Conservation (phyloP, 1,284 basidiomycete genomes). For the Flammula alnicola region DNA sequence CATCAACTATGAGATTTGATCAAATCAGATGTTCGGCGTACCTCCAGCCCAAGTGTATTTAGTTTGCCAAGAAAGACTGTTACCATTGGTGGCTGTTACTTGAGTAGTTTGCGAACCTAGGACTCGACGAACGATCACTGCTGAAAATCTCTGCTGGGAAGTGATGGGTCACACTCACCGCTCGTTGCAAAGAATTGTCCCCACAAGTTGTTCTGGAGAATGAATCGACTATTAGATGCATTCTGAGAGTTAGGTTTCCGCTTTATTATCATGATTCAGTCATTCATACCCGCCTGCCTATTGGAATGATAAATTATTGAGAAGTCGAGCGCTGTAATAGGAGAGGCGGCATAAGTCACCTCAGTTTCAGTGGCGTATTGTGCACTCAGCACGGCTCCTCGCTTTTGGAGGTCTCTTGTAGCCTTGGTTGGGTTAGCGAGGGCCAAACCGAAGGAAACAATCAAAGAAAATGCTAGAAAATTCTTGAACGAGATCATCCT, state of each 20-base stretch:
- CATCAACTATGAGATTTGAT: background rate
- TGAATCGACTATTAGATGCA: conserved; percentile 33
- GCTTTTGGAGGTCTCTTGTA: conserved; percentile 24
- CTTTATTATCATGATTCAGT: background rate
- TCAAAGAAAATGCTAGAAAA: background rate
- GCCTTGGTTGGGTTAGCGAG: conserved; percentile 7
- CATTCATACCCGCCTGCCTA: conserved; percentile 15
- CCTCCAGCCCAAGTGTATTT: conserved; percentile 37
- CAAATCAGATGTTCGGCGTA: conserved; percentile 10
- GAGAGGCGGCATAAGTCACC: conserved; percentile 18
- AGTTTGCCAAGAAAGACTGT: conserved; percentile 35
- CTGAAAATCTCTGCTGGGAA: no score
- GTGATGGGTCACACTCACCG: conserved; percentile 17
- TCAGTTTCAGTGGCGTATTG: conserved; percentile 35
- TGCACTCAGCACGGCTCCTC: conserved; percentile 32
- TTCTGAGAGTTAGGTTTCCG: background rate
- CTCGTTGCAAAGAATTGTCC: conserved; percentile 31
- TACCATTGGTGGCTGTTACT: conserved; percentile 31
- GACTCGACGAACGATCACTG: background rate
- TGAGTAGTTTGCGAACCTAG: conserved; percentile 36
- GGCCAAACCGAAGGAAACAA: background rate
- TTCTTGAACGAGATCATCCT: background rate
- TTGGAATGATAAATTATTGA: background rate
- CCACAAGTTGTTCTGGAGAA: conserved; percentile 38
- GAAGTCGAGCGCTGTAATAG: background rate